phyloP scores from a whole-genome alignment of 805 yeast genomes.

The Saccharomycopsis sp. region DNA sequence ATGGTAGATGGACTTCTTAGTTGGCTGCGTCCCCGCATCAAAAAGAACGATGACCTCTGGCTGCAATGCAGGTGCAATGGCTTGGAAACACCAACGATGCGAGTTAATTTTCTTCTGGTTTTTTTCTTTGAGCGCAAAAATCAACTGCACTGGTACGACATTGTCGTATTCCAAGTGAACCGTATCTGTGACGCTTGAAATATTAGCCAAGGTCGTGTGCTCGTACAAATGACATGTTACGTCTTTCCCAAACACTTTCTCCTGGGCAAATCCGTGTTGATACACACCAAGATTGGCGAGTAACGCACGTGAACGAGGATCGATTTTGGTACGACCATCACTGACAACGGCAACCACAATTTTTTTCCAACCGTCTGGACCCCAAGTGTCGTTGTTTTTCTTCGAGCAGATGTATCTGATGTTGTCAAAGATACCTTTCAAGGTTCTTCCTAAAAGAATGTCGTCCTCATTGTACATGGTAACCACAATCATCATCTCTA shows the following conservation, averaged over 20 bases:
- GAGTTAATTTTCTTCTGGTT: conserved; percentile 62
- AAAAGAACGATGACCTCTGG: conserved; percentile 52
- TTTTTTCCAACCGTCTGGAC: conserved; percentile 50
- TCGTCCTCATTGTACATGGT: conserved; percentile 69
- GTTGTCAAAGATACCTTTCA: conserved; percentile 60
- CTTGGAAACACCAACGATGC: conserved; percentile 66
- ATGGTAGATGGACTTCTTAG: conserved; percentile 47
- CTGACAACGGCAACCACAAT: conserved; percentile 56
- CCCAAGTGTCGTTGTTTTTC: conserved; percentile 53
- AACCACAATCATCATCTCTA: conserved; percentile 55
- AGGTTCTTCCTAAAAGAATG: conserved; percentile 50
- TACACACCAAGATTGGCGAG: conserved; percentile 60
- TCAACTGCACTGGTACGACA: conserved; percentile 55
- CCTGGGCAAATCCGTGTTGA: conserved; percentile 60
- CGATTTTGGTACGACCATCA: conserved; percentile 62
- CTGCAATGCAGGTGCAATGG: conserved; percentile 48
- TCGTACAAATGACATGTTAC: conserved; percentile 63
- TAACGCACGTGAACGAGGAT: conserved; percentile 54
- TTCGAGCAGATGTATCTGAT: conserved; percentile 52
- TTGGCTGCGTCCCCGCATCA: conserved; percentile 63
- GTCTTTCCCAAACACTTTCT: conserved; percentile 50
- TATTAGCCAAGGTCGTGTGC: conserved; percentile 55
- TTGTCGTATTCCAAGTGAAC: conserved; percentile 47
- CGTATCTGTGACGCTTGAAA: conserved; percentile 37
- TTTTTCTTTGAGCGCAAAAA: conserved; percentile 54